phyloP scores from a whole-genome alignment of 2,329 filamentous ascomycete species.

The Fusarium dlaminii region DNA sequence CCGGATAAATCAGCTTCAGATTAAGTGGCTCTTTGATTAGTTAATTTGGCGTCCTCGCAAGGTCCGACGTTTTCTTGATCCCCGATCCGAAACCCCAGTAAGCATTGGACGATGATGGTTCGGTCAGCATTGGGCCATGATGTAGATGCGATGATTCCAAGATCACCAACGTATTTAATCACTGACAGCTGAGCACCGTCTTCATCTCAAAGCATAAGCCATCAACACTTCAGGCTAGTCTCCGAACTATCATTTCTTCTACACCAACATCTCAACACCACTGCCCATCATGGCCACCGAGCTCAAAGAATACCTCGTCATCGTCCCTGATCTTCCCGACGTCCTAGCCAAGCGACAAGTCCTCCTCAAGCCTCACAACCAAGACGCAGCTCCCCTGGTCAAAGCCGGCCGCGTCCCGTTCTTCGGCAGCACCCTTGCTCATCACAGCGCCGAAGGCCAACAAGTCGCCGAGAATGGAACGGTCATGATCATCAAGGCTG shows the following conservation, averaged over 20 bases:
- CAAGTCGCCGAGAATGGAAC: background rate
- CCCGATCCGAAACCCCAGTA: background rate
- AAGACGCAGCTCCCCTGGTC: background rate
- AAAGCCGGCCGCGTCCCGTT: background rate
- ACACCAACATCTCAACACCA: background rate
- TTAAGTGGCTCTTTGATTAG: fast-evolving
- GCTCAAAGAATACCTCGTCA: background rate
- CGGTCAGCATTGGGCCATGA: background rate
- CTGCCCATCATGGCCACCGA: background rate
- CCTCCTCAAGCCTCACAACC: background rate
- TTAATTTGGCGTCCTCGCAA: too few relatives aligned
- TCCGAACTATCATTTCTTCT: background rate
- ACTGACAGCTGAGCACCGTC: background rate
- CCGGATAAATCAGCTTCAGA: background rate
- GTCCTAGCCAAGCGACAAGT: background rate
- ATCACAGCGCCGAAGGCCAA: background rate
- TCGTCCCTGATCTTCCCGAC: background rate
- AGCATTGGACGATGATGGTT: background rate
- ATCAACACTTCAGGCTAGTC: background rate
- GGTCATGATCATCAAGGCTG: background rate
- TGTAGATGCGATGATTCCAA: background rate
- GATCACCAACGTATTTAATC: background rate
- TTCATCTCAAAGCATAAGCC: background rate
- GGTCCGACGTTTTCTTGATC: background rate
- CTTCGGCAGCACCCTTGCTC: background rate